These are phyloP conservation scores for Malus orientalis DNA, from an alignment of 306 rosid genomes.

Conservation along the genomic window DNA sequence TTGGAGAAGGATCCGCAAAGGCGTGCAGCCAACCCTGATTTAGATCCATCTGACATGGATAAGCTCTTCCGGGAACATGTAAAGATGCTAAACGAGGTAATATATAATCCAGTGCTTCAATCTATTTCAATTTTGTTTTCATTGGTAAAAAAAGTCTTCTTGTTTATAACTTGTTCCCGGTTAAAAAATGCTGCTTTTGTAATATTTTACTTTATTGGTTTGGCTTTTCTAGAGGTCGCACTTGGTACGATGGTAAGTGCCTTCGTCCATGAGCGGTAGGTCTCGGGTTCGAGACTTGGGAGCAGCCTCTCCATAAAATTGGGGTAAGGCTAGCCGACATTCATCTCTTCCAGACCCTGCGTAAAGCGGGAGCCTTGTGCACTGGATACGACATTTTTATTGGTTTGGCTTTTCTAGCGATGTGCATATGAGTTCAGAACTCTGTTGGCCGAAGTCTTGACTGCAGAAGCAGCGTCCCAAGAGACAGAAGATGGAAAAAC, in stretches of 20 bases:
- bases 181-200: background rate
- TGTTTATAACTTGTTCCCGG: background rate
- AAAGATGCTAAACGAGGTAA: slow-evolving; percentile 90
- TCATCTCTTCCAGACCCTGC: too few relatives aligned
- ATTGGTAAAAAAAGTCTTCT: background rate
- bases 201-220: background rate
- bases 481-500: slow-evolving; percentile 74
- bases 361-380: too few relatives aligned
- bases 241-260: too few relatives aligned
- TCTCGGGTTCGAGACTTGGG: too few relatives aligned
- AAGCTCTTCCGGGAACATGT: slow-evolving; percentile 82
- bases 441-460: slow-evolving; percentile 62
- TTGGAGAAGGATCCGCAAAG: slow-evolving; percentile 87
- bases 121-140: background rate
- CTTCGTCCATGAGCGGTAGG: too few relatives aligned
- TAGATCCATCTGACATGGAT: slow-evolving; percentile 72
- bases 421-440: slow-evolving; percentile 68
- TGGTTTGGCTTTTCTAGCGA: slow-evolving; percentile 45
- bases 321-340: too few relatives aligned
- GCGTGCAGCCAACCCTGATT: slow-evolving; percentile 72
- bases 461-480: slow-evolving; percentile 50
- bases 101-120: background rate
- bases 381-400: background rate
- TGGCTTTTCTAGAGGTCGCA: slow-evolving; percentile 28
- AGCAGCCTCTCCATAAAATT: too few relatives aligned